Evolutionary conservation across 1,284 basidiomycete genomes (phyloP).

Genomic region (Leccinum proliferum): DNA sequence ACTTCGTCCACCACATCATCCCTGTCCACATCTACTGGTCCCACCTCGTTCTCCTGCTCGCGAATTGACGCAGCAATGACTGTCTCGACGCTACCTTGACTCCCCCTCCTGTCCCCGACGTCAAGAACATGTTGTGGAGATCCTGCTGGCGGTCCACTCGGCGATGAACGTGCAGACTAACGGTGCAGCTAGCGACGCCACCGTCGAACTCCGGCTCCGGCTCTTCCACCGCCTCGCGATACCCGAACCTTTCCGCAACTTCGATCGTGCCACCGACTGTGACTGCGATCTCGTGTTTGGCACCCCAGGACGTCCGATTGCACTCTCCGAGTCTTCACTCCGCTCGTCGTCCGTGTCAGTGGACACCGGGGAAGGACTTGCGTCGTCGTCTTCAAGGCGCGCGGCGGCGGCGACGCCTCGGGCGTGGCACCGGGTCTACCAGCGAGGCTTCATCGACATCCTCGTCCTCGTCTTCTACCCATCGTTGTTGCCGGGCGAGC

Average conservation of each 20-base stretch:
- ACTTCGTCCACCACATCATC: constrained; percentile 9
- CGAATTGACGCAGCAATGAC: constrained; percentile 44
- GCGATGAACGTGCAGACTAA: constrained; percentile 14
- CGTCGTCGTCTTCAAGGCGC: constrained; percentile 34
- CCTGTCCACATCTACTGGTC: constrained; percentile 6
- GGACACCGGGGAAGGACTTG: constrained; percentile 42
- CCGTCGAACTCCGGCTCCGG: constrained; percentile 56
- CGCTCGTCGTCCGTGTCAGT: constrained; percentile 46
- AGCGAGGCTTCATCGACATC: neutral
- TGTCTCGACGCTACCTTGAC: constrained; percentile 63
- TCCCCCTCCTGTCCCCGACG: constrained; percentile 37
- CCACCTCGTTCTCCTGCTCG: constrained; percentile 26
- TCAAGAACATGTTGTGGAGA: neutral
- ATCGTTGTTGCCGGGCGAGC: constrained; percentile 44
- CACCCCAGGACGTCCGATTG: neutral
- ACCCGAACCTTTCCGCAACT: constrained; percentile 17
- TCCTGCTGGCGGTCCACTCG: neutral
- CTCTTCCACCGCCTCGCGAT: constrained; percentile 17
- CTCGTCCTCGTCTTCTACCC: constrained; percentile 39
- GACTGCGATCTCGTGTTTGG: constrained; percentile 4
- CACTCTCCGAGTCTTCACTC: constrained; percentile 26
- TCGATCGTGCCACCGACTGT: constrained; percentile 12
- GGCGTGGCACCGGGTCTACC: constrained; percentile 2
- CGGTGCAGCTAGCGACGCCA: constrained; percentile 48
- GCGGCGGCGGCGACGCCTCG: constrained; percentile 22